Evolutionary conservation across 805 yeast genomes (phyloP).

Genomic region (Kodamaea lidongshanica): DNA sequence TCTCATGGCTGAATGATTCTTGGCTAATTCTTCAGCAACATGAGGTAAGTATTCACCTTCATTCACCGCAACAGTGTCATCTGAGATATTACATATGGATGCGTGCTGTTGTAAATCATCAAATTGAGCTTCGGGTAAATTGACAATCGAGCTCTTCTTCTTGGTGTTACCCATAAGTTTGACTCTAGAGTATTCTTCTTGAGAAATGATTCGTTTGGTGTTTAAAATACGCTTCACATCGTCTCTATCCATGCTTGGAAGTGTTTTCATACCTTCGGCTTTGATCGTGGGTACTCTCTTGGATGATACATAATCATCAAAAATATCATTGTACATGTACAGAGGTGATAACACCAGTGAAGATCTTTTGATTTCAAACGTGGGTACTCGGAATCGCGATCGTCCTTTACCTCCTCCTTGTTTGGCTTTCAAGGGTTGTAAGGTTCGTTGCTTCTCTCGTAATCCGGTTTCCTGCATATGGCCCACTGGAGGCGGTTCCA

Average conservation of each 20-base stretch:
- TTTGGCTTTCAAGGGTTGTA: no score
- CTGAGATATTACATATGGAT: conserved; percentile 23
- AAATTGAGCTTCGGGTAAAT: conserved; percentile 19
- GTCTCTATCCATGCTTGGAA: conserved; percentile 44
- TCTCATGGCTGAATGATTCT: conserved; percentile 24
- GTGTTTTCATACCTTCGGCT: conserved; percentile 42
- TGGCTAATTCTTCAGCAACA: conserved; percentile 31
- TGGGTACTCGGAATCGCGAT: conserved; percentile 36
- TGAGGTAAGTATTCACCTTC: conserved; percentile 22
- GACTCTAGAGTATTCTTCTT: conserved; percentile 34
- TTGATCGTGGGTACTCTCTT: conserved; percentile 33
- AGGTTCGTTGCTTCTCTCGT: no score
- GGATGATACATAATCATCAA: conserved; percentile 21
- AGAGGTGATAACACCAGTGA: conserved; percentile 30
- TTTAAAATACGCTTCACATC: conserved; percentile 38
- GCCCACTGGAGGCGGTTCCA: conserved; percentile 15
- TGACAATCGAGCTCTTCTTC: conserved; percentile 22
- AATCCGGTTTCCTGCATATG: background rate
- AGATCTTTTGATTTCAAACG: conserved; percentile 37
- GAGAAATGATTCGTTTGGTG: conserved; percentile 32
- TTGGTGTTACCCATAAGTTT: conserved; percentile 15
- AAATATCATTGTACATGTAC: conserved; percentile 35
- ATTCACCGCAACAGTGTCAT: conserved; percentile 9
- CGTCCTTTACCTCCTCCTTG: no score
- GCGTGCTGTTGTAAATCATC: conserved; percentile 30